These are phyloP conservation scores for Candida pseudoglaebosa DNA, from an alignment of 805 yeast genomes.

Conservation along the genomic window DNA sequence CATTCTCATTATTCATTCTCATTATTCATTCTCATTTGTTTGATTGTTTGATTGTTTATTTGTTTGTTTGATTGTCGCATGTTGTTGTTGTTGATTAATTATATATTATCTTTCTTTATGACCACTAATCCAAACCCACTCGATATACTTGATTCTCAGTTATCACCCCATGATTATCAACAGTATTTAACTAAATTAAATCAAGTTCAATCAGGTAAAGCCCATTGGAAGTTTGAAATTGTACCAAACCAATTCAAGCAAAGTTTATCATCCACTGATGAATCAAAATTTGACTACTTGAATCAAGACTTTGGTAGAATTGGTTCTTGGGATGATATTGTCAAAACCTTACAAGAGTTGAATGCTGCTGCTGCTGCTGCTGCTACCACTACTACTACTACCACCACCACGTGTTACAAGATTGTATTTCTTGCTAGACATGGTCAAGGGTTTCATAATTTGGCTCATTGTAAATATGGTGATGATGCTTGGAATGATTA, in stretches of 20 bases:
- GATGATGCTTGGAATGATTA: conserved; percentile 42
- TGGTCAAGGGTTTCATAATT: conserved; percentile 53
- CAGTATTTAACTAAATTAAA: conserved; percentile 10
- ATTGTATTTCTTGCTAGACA: conserved; percentile 48
- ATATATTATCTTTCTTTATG: not conserved
- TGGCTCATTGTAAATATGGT: conserved; percentile 45
- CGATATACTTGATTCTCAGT: conserved; percentile 31
- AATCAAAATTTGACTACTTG: conserved; percentile 37
- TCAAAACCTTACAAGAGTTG: conserved; percentile 27
- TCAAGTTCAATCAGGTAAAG: conserved; percentile 6
- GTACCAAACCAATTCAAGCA: conserved; percentile 45
- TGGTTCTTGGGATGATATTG: conserved; percentile 32
- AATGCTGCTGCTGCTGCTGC: conserved; percentile 16
- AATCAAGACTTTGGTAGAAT: conserved; percentile 41
- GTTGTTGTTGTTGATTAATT: no score
- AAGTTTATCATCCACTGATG: conserved; percentile 38
- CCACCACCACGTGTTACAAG: conserved; percentile 34
- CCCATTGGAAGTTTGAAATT: conserved; percentile 34
- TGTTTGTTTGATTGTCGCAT: no score
- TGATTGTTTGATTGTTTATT: no score
- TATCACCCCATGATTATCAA: conserved; percentile 15
- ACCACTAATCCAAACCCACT: conserved; percentile 16
- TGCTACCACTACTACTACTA: conserved; percentile 16
- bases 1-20: no score
- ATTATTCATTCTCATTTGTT: no score